Evolutionary conservation across 2,329 filamentous ascomycete genomes (phyloP).

Genomic region (Neofusicoccum cordaticola): DNA sequence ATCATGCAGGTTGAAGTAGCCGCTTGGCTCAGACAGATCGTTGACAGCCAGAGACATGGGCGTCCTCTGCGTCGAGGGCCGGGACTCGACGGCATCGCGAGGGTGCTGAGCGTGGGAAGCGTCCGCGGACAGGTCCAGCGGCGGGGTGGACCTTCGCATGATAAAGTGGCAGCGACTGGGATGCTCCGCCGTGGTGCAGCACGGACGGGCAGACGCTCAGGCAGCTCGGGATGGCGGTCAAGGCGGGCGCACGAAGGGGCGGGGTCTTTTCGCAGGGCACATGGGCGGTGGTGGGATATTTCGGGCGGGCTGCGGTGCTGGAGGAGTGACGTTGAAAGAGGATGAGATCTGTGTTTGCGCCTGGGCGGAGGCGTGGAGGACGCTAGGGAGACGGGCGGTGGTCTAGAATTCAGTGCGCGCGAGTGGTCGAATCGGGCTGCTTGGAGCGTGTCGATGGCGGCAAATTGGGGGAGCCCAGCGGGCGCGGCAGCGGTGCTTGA

Average conservation of each 20-base stretch:
- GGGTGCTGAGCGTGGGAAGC: neutral
- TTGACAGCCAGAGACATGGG: conserved; percentile 23
- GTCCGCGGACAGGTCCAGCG: neutral
- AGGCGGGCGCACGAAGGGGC: conserved; percentile 5
- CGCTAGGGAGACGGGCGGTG: conserved; percentile 10
- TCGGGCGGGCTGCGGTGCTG: neutral
- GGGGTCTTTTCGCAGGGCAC: neutral
- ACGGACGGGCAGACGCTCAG: conserved; percentile 14
- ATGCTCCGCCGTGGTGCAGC: conserved; percentile 9
- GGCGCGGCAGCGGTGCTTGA: neutral
- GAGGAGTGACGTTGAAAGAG: conserved; percentile 8
- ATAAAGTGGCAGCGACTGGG: neutral
- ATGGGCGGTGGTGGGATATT: neutral
- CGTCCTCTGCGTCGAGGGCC: neutral
- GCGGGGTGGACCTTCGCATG: conserved; percentile 14
- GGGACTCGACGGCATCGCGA: conserved; percentile 16
- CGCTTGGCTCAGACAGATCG: conserved; percentile 20
- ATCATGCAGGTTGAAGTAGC: conserved; percentile 30
- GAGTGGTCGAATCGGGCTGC: conserved; percentile 5
- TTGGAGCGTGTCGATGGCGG: conserved; percentile 4
- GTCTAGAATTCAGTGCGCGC: conserved; percentile 12
- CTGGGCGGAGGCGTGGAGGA: conserved; percentile 9
- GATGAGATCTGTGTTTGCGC: conserved; percentile 10
- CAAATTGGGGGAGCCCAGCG: conserved; percentile 3
- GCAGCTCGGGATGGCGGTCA: neutral